Base-by-base conservation (phyloP, 768 basidiomycete genomes). In the Lactarius sanguifluus region DNA sequence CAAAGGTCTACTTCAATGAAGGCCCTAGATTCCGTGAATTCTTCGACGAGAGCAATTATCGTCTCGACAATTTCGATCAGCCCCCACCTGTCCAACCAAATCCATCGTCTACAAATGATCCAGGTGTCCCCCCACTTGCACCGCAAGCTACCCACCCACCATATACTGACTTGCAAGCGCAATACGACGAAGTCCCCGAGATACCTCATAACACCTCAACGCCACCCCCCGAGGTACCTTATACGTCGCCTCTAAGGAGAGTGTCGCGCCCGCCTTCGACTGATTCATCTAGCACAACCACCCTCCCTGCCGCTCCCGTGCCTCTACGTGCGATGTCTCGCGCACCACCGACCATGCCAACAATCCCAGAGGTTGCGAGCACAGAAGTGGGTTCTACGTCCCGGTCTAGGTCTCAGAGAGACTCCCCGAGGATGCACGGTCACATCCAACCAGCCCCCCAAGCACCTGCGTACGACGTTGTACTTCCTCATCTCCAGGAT, bases 291-390 rank as follows among this genome's bases (percentile, higher is more conserved):
- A 69, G 65, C 38, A 67, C 68, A n/a, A 67, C 66, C 20, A 67
- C 62, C 32, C 68, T 69, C 30, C 68, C 68, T 57, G 65, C 52
- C 28, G 68, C 52, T 34, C 61, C 68, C 28, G 10, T 41, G n/a
- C 15, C 30, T 32, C 28, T 20, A 16, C 47, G 32, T 40, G 57
- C 52, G 34, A 28, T 61, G 34, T 62, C 56, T 54, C 65, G 60
- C 28, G 65, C 61, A 12, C 60, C 65, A 23, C 61, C 61, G 6
- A 57, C 65, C 23, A 59, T 69, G 62, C 62, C 67, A 32, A 62
- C 69, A 43, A 69, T 70, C 59, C 69, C 69, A 45, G 69, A 70
- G 61, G 67, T 65, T 34, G 3, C 58, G 52, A 70, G 64, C 54
- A 65, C 69, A 47, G 69, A 70, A 34, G 15, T 56, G 20, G 62